Evolutionary conservation across 495 filamentous ascomycete genomes (phyloP).

Genomic region (Neohortaea acidophila): DNA sequence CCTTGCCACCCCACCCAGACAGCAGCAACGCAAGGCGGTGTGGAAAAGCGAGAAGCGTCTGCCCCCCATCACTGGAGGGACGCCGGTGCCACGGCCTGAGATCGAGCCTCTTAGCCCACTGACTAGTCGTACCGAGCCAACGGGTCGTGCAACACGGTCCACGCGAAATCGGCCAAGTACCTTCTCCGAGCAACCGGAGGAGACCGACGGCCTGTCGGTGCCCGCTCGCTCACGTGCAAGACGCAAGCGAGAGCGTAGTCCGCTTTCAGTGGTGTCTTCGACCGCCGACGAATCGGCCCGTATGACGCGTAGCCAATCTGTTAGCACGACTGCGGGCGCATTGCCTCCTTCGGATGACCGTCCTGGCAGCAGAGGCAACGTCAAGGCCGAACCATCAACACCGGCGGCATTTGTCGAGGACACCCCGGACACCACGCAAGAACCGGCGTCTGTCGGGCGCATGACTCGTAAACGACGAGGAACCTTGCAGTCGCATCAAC

Average conservation of each 20-base stretch:
- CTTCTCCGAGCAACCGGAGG: background rate
- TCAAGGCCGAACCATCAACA: conserved; percentile 52
- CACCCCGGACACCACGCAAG: conserved; percentile 20
- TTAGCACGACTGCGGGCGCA: conserved; percentile 42
- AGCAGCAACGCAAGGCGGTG: conserved; percentile 2
- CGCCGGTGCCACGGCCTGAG: conserved; percentile 1
- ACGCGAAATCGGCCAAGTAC: background rate
- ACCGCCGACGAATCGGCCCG: conserved; percentile 17
- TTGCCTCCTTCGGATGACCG: conserved; percentile 31
- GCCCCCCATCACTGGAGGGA: background rate
- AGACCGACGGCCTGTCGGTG: background rate
- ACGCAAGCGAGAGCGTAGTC: conserved; percentile 7
- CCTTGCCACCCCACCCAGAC: conserved; percentile 8
- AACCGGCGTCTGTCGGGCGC: conserved; percentile 9
- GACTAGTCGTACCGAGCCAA: background rate
- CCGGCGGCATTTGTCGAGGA: conserved; percentile 37
- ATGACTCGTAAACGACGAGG: conserved; percentile 22
- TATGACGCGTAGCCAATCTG: conserved; percentile 42
- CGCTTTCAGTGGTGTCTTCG: conserved; percentile 10
- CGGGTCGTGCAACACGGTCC: background rate
- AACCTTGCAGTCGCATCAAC: conserved; percentile 15
- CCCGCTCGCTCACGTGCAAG: background rate
- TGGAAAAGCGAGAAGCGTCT: conserved; percentile 7
- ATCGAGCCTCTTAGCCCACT: conserved; percentile 14
- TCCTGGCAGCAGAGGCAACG: conserved; percentile 29